Conservation (phyloP, 805 yeast species). For the Suhomyces emberorum region DNA sequence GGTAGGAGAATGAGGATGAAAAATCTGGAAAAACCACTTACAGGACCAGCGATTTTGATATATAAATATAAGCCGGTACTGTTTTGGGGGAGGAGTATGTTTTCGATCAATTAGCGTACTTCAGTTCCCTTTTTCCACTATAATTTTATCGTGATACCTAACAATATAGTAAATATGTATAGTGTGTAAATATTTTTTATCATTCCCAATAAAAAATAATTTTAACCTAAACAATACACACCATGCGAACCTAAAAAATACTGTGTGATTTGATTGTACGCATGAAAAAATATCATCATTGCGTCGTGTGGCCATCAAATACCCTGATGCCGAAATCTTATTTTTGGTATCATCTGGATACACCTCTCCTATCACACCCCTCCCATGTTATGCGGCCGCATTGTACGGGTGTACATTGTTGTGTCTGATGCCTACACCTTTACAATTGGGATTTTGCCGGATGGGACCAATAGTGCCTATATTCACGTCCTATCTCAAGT, state of each 20-base stretch:
- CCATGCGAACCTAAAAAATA: neutral
- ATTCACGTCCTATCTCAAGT: too few species aligned
- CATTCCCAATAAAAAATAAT: too few species aligned
- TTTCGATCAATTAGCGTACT: neutral
- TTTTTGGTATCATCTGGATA: too few species aligned
- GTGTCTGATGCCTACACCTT: too few species aligned
- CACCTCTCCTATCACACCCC: too few species aligned
- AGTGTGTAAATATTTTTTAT: neutral
- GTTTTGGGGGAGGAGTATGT: neutral
- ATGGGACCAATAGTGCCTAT: too few species aligned
- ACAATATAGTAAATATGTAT: conserved; percentile 2
- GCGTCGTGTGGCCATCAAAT: neutral
- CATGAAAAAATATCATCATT: too few species aligned
- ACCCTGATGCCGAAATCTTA: neutral
- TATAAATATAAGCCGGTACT: conserved; percentile 4
- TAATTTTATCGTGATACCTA: conserved; percentile 7
- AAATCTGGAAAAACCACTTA: conserved; percentile 1
- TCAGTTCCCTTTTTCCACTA: conserved; percentile 1
- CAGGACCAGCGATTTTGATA: conserved; percentile 1
- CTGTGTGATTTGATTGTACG: too few species aligned
- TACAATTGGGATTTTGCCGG: too few species aligned
- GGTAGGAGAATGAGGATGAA: conserved; percentile 1
- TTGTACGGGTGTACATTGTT: too few species aligned
- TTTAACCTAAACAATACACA: neutral
- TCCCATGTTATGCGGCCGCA: too few species aligned